Base-by-base conservation (phyloP, 495 filamentous ascomycete genomes). In the Chaetomium fimeti region DNA sequence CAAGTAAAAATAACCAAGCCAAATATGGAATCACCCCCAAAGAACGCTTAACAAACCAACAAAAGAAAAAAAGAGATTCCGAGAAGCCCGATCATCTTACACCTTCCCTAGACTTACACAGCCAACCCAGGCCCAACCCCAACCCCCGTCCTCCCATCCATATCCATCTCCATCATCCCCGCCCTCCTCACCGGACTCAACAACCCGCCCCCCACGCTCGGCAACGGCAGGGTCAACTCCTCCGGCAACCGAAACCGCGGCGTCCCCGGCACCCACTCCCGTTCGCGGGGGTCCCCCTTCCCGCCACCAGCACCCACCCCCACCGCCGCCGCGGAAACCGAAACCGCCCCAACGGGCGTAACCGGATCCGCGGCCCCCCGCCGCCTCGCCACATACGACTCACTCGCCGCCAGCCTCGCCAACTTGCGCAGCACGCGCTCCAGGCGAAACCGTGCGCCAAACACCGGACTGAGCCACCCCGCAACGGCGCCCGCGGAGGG, bases 341-440 rank as follows among this genome's bases (percentile, higher is more conserved):
- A n/a, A n/a, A 20, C 60, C 0, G 62, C 43, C 18, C 54, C 36
- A 40, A 38, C 53, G 4, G 56, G 24, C 36, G 56, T 58, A 45
- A 57, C 54, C 54, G 54, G 51, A 16, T 36, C 57, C 57, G 20
- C 11, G n/a, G 27, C 9, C 7, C 43, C 45, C 58, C n/a, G 25
- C 38, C 52, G 25, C 51, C 51, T 47, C 38, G 36, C 32, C 2
- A 27, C 29, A 27, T 47, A 48, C 25, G 2, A 18, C 51, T 51
- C 49, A 0, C 47, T 15, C 15, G 43, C 40, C 11, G 65, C 42
- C 56, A 73, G 43, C 60, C 62, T 15, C 24, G 51, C 65, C 28
- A 77, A 43, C 53, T 70, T 77, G 4, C 66, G 55, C 45, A 73
- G 69, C 22, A 75, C 69, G 58, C 74, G 64, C 60, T 74, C 76